Evolutionary conservation across 352 stramenopile species (phyloP).

Genomic region (Globisporangium viniferum): DNA sequence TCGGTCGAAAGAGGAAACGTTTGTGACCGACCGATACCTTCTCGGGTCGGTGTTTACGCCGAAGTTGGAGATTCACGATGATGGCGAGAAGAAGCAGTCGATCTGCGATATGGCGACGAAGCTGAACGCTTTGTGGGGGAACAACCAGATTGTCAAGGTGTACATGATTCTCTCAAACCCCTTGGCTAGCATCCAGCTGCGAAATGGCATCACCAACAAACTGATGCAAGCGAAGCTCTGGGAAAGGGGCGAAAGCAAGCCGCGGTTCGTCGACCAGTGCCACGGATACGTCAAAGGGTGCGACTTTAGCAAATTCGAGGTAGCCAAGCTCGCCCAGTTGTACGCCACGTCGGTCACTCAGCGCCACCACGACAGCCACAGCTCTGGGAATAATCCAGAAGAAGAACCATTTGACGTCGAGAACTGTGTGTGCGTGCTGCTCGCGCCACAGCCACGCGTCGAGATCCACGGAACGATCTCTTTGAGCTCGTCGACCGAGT

Average conservation of each 20-base stretch:
- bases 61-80: constrained; percentile 22
- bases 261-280: constrained; percentile 57
- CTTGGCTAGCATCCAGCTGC: constrained; percentile 32
- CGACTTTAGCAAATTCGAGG: constrained; percentile 29
- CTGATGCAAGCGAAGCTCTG: constrained; percentile 29
- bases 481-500: constrained; percentile 23
- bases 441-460: constrained; percentile 40
- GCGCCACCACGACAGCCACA: constrained; percentile 1
- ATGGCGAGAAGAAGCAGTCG: constrained; percentile 2
- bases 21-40: constrained; percentile 38
- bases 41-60: constrained; percentile 36
- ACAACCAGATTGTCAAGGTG: constrained; percentile 44
- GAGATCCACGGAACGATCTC: constrained; percentile 37
- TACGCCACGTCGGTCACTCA: constrained; percentile 18
- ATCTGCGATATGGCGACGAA: constrained; percentile 15
- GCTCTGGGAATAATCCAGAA: not conserved
- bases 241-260: constrained; percentile 28
- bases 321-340: constrained; percentile 29
- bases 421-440: constrained; percentile 43
- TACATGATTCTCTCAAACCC: constrained; percentile 40
- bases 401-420: constrained; percentile 26
- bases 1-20: constrained; percentile 32
- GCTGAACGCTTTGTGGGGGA: constrained; percentile 38
- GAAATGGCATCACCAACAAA: constrained; percentile 39
- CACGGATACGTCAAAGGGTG: constrained; percentile 47